Evolutionary conservation across 495 filamentous ascomycete species (phyloP).

Genomic region (Evernia prunastri): DNA sequence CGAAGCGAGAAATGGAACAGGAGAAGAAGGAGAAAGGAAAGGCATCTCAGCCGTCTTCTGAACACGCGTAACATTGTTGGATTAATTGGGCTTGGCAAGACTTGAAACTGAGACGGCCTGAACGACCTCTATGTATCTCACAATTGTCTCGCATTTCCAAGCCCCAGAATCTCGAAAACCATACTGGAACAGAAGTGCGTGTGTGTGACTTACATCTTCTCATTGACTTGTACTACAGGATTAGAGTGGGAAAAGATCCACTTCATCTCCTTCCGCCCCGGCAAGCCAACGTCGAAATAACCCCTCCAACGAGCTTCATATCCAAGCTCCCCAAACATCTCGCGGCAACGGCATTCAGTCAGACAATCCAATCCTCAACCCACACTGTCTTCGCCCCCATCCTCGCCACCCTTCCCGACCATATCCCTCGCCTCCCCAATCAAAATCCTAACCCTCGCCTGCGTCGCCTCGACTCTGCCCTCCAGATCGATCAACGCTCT

Average conservation of each 20-base stretch:
- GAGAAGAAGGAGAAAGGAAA: slow-evolving; percentile 16
- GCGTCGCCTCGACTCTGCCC: not conserved
- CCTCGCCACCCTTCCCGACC: not conserved
- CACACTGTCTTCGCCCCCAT: not conserved
- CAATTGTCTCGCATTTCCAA: not conserved
- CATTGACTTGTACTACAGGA: not conserved
- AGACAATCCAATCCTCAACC: not conserved
- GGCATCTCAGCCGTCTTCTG: not conserved
- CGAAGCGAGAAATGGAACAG: slow-evolving; percentile 12
- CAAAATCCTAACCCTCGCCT: not conserved
- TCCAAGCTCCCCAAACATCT: not conserved
- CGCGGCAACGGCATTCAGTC: not conserved
- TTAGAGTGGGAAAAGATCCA: not conserved
- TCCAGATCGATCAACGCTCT: not conserved
- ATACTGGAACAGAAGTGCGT: not conserved
- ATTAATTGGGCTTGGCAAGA: not conserved
- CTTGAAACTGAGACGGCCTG: not conserved
- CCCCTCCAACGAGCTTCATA: not conserved
- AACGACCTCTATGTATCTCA: not conserved
- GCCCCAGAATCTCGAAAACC: not conserved
- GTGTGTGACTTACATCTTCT: not conserved
- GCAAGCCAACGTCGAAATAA: not conserved
- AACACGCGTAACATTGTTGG: not conserved
- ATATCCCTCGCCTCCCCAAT: not conserved
- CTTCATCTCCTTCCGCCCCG: not conserved